phyloP scores from a whole-genome alignment of 2,329 filamentous ascomycete genomes.

The Colletotrichum camelliae region DNA sequence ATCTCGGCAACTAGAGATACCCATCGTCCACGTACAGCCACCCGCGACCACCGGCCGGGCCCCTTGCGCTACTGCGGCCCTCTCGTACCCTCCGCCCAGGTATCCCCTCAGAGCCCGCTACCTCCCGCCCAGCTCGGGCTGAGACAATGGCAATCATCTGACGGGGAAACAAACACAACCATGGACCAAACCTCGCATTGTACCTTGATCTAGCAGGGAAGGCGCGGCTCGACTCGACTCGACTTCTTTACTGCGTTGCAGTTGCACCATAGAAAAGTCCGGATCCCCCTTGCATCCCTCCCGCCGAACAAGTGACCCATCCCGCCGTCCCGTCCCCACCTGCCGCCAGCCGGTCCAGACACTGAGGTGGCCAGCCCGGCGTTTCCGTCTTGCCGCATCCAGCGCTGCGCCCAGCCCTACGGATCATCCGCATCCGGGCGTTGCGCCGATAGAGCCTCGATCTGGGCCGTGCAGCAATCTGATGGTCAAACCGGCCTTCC shows the following conservation, averaged over 20 bases:
- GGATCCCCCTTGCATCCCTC: neutral
- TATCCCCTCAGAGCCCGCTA: neutral
- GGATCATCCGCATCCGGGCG: neutral
- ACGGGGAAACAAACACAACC: neutral
- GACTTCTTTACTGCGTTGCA: neutral
- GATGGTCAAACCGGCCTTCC: neutral
- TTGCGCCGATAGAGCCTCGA: neutral
- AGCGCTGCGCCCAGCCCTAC: conserved; percentile 3
- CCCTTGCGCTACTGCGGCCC: neutral
- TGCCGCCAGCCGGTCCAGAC: neutral
- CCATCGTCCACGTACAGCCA: neutral
- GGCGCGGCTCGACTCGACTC: neutral
- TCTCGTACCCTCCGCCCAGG: neutral
- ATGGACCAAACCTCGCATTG: neutral
- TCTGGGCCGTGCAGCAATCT: neutral
- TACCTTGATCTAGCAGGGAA: neutral
- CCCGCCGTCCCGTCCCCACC: neutral
- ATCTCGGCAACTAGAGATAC: neutral
- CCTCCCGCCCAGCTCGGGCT: neutral
- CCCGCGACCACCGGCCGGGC: neutral
- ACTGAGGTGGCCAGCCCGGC: neutral
- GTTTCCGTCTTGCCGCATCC: neutral
- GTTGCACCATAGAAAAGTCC: neutral
- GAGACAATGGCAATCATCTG: conserved; percentile 19
- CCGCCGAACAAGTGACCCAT: neutral